Evolutionary conservation across 225 moss, liverwort and hornwort genomes (phyloP).

Genomic region (Antitrichia curtipendula): DNA sequence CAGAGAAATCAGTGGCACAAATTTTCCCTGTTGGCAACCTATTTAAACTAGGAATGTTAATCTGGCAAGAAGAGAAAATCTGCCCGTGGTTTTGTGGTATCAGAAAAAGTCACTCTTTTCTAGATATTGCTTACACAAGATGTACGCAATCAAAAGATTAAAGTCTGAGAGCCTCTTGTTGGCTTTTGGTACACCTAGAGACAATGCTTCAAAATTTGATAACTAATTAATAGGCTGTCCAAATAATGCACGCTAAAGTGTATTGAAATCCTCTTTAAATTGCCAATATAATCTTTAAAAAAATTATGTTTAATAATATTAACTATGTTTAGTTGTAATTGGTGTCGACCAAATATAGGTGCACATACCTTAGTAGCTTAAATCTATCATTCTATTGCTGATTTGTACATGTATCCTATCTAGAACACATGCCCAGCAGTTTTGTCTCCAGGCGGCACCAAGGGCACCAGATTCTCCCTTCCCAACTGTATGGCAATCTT

Average conservation of each 20-base stretch:
- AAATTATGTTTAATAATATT: background rate
- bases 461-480: conserved; percentile 19
- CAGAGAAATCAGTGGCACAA: background rate
- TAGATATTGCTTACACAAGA: background rate
- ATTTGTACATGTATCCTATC: background rate
- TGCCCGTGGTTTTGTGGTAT: background rate
- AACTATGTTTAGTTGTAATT: background rate
- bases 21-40: background rate
- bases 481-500: conserved; percentile 57
- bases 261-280: background rate
- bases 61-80: background rate
- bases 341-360: background rate
- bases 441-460: conserved; percentile 29
- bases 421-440: background rate
- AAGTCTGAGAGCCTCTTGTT: background rate
- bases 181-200: too few species aligned
- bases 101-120: background rate
- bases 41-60: background rate
- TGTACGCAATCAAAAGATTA: background rate
- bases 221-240: background rate
- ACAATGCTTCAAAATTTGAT: background rate
- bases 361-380: background rate
- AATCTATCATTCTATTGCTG: background rate
- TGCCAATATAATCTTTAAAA: background rate
- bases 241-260: too few species aligned